phyloP scores from a whole-genome alignment of 352 stramenopile genomes.

The Thalassiosira sp. region DNA sequence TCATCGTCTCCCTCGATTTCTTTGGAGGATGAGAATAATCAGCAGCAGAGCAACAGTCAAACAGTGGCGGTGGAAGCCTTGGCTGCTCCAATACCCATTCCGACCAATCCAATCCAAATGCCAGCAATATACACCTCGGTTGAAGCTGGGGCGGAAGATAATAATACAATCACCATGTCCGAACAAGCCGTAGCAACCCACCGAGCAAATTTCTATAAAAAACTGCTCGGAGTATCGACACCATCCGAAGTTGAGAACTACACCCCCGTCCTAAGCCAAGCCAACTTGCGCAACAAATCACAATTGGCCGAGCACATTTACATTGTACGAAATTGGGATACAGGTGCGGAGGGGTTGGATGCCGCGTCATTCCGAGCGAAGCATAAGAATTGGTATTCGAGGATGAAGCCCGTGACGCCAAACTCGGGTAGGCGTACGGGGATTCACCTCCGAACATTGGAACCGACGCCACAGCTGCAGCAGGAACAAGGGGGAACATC shows the following conservation, averaged over 20 bases:
- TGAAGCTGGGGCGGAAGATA: not conserved
- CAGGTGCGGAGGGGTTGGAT: slow-evolving; percentile 34
- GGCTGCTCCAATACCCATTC: not conserved
- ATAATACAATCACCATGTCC: too few relatives aligned
- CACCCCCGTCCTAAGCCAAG: slow-evolving; percentile 5
- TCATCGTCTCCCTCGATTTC: not conserved
- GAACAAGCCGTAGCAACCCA: slow-evolving; percentile 14
- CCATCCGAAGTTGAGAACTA: slow-evolving; percentile 18
- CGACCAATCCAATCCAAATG: slow-evolving; percentile 30
- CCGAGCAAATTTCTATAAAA: slow-evolving; percentile 28
- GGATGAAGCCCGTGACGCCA: slow-evolving; percentile 32
- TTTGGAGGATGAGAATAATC: not conserved
- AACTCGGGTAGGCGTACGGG: slow-evolving; percentile 34
- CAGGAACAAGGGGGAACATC: too few relatives aligned
- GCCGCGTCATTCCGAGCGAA: slow-evolving; percentile 29
- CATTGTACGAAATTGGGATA: slow-evolving; percentile 41
- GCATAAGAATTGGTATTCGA: slow-evolving; percentile 49
- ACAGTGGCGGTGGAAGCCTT: too few relatives aligned
- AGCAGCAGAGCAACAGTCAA: too few relatives aligned
- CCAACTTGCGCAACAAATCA: slow-evolving; percentile 21
- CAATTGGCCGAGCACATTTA: slow-evolving; percentile 34
- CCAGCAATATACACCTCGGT: slow-evolving; percentile 10
- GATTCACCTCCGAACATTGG: slow-evolving; percentile 36
- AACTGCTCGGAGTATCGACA: slow-evolving; percentile 13
- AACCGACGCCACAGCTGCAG: too few relatives aligned